phyloP scores from a whole-genome alignment of 75 land plant species.

The Cunninghamia lanceolata region DNA sequence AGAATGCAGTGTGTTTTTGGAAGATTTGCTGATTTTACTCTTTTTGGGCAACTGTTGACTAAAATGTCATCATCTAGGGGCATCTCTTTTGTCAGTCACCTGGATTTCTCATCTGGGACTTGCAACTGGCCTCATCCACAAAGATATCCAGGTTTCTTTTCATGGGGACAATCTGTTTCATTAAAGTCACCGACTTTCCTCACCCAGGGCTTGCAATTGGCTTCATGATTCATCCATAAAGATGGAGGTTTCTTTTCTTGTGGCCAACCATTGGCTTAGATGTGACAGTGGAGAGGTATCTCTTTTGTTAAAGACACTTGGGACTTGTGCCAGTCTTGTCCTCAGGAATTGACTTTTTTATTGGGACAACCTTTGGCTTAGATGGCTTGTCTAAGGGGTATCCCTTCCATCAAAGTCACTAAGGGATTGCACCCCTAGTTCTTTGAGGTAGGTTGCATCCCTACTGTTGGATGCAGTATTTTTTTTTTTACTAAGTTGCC shows the following conservation, averaged over 20 bases:
- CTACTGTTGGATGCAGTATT: too few species aligned
- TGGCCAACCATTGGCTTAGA: neutral
- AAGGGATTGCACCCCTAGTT: too few species aligned
- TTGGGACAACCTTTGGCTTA: neutral
- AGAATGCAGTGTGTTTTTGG: too few species aligned
- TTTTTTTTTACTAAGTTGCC: too few species aligned
- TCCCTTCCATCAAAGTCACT: too few species aligned
- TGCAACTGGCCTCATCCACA: too few species aligned
- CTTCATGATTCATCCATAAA: neutral
- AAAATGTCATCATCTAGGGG: neutral
- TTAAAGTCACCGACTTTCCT: too few species aligned
- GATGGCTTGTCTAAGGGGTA: too few species aligned
- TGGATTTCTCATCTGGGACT: too few species aligned
- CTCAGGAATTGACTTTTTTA: neutral
- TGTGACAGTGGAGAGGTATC: neutral
- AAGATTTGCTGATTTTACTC: neutral
- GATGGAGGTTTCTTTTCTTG: neutral
- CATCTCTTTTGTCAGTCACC: neutral
- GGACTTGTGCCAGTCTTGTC: neutral
- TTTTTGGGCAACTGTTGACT: neutral
- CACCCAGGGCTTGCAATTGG: too few species aligned
- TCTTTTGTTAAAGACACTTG: neutral
- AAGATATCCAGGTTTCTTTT: neutral
- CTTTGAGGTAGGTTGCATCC: too few species aligned
- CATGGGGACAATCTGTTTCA: neutral